Base-by-base conservation (phyloP, 2,329 filamentous ascomycete genomes). In the Catunica adiposa region DNA sequence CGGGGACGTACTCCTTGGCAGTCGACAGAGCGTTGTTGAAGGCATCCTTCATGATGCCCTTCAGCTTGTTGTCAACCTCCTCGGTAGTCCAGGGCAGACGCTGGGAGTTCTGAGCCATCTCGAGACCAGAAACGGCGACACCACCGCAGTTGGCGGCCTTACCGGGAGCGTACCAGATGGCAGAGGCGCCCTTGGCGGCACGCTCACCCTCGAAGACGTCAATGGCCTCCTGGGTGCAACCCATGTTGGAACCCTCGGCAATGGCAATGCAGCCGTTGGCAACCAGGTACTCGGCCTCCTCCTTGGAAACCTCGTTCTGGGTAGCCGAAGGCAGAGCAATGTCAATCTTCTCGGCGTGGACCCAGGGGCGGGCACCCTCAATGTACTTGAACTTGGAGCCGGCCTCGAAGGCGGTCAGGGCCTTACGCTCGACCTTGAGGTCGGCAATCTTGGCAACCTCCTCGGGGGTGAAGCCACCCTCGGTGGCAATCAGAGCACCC, bases 171-270 rank as follows among this genome's bases (percentile, higher is more conserved):
- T 97, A 97, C 92, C 92, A 98, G 70, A 95, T 82, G 59, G 86
- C 80, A 5, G 72, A 68, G 54, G 71, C 70, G 61, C 79, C 80
- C 74, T 87, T 81, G 68, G 79, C 79, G 67, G 75, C 80, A 63
- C 89, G 79, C 64, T 82, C 75, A 17, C 76, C 78, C 79, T 97
- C 90, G 69, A 97, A 97, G 62, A 88, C 75, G 65, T 95, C 86
- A 65, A 98, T 96, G 62, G 90, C 90, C 62, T 86, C 89, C 72
- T 92, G 88, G 34, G 89, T 96, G 77, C 89, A 96, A 61, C 92
- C 92, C 92, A 98, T 97, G 81, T 97, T 97, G 72, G 85, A 92
- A 57, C 92, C 92, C 74, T 98, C 92, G 58, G 92, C 92, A 62
- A 97, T 83, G 75, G 88, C 94, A 68, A 83, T 80, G 66, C 78